Base-by-base conservation (phyloP, 495 filamentous ascomycete species). In the Penicillium cosmopolitanum region DNA sequence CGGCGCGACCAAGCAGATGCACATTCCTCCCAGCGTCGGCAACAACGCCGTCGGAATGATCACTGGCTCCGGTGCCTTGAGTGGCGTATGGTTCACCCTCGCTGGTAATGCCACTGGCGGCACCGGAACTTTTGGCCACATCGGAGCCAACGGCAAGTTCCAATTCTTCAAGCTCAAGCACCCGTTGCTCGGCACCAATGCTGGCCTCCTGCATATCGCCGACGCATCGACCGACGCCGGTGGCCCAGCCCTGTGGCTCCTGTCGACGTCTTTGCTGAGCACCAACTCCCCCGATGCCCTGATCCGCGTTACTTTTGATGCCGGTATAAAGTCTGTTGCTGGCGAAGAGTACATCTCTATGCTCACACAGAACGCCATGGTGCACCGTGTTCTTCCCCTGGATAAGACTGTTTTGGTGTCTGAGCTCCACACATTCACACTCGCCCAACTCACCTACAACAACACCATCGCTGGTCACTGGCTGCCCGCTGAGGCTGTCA, bases 21-120 rank as follows among this genome's bases (percentile, higher is more conserved):
- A 47, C n/a, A 55, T 66, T 34, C 64, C 64, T 0, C 52, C 64
- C n/a, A 60, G 56, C 47, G 64, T 66, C 19, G 64, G 64, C 40
- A 63, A 66, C 60, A 66, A 63, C 56, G 60, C 64, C 60, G 64
- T 66, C 40, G 64, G 64, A 51, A 66, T 66, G 64, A 66, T 66
- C 53, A 38, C 53, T 21, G 64, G 42, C 43, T 28, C 19, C 53
- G 64, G 64, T 31, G 46, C 56, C 33, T 8, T 66, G 53, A 55
- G 44, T 28, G 64, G 64, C 31, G 64, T 66, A 2, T 66, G 60
- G 64, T 66, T 66, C 53, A 63, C 64, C 43, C 64, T 63, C 34
- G 64, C 64, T 16, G 64, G 64, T 5, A 66, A 66, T 34, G 56
- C 57, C 34, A 66, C 64, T 11, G 64, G 64, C 7, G 64, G 64